Base-by-base conservation (phyloP, 495 filamentous ascomycete species). In the Astrothelium macrocarpum region DNA sequence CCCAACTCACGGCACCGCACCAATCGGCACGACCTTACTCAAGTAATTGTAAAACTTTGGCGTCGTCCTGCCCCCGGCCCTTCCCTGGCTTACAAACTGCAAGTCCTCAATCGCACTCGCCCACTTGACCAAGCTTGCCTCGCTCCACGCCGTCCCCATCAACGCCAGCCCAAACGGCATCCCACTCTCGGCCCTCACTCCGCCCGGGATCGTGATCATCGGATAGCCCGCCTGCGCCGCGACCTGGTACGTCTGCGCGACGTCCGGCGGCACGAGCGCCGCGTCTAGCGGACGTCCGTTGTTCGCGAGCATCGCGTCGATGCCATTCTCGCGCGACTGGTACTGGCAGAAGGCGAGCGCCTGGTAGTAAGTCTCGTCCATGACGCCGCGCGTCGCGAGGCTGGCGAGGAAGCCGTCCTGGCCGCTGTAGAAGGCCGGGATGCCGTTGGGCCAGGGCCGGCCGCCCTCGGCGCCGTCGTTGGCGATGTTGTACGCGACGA, bases 121-220 rank as follows among this genome's bases (percentile, higher is more conserved):
- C 66, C 79, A 88, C 74, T 79, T 83, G 59, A 90, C 75, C 62
- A 90, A 72, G 53, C 74, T 77, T 1, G 74, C 74, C 71, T 91
- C 88, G 2, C 78, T 78, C 72, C 79, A 90, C 1, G 87, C 87
- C 2, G 85, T 87, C 34, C 76, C 73, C 80, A 90, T 82, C 43
- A 91, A 74, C 1, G 80, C 84, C 26, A 91, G 71, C 0, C 88
- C 87, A 69, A 85, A 89, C 0, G 86, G 85, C 82, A 91, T 88
- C 12, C 85, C 84, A 1, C 77, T 87, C 25, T 62, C 71, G 31
- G 65, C 60, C 67, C 79, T 76, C 12, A 79, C 73, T 16, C 81
- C 83, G 1, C 80, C 85, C 0, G 88, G 88, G 0, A 91, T 69
- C 2, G 86, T 90, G 65, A 90, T 76, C 62, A 88, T 78, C 1